These are phyloP conservation scores for Vitis cinerea DNA, from an alignment of 164 flowering plant genomes.

Conservation along the genomic window DNA sequence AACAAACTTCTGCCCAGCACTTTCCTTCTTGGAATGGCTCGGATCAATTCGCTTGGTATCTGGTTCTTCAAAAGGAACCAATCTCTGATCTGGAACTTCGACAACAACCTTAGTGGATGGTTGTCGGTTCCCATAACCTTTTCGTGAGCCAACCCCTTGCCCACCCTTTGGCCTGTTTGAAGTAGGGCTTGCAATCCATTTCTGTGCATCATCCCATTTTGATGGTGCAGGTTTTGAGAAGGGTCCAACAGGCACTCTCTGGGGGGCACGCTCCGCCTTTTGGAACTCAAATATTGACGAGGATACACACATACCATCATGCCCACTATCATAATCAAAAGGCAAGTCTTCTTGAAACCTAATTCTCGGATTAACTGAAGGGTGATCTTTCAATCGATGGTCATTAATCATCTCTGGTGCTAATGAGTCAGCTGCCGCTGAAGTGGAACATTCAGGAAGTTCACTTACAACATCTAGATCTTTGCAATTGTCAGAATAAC, in stretches of 20 bases:
- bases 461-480: slow-evolving; percentile 74
- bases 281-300: slow-evolving; percentile 70
- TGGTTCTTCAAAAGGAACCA: slow-evolving; percentile 53
- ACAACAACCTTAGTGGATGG: slow-evolving; percentile 52
- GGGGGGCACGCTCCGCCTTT: slow-evolving; percentile 60
- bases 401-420: slow-evolving; percentile 34
- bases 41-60: slow-evolving; percentile 73
- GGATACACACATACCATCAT: slow-evolving; percentile 30
- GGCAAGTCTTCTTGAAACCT: slow-evolving; percentile 46
- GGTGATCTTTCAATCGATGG: slow-evolving; percentile 36
- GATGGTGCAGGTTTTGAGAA: slow-evolving; percentile 82
- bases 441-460: slow-evolving; percentile 48
- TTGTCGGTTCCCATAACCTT: slow-evolving; percentile 55
- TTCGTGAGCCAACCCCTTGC: slow-evolving; percentile 35
- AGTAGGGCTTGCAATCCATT: slow-evolving; percentile 92
- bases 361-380: slow-evolving; percentile 36
- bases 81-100: slow-evolving; percentile 62
- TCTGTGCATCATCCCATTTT: slow-evolving; percentile 96
- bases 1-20: slow-evolving; percentile 42
- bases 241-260: slow-evolving; percentile 51
- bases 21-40: slow-evolving; percentile 44
- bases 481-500: slow-evolving; percentile 53
- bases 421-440: slow-evolving; percentile 22
- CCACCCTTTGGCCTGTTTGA: slow-evolving; percentile 44
- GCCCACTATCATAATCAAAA: slow-evolving; percentile 46